Evolutionary conservation across 768 basidiomycete species (phyloP), one percentile per base, ranked within the genome.

Genomic region (Coprinopsis sp.): DNA sequence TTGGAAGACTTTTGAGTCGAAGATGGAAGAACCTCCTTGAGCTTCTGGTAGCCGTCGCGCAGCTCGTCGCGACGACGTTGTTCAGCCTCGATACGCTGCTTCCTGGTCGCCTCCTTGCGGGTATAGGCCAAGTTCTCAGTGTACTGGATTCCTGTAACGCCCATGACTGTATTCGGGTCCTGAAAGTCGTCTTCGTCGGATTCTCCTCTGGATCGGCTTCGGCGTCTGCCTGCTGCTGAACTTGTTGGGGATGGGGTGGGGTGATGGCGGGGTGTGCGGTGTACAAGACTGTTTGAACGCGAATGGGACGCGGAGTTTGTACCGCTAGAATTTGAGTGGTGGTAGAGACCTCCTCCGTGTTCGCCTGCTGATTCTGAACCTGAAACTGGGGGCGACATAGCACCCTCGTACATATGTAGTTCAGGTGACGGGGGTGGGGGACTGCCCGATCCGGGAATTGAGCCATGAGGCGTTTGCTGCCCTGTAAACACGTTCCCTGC

Each of bases 1-100:
- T 94, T 94, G 70, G 87, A 91, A 63, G 85, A 84, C 70, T 92
- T 90, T 73, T 91, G 89, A 65, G 90, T 91, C 11, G 86, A 87
- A 44, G 84, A 76, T 2, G 91, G 91, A 6, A 94, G 72, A 21
- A 87, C 86, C 51, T 91, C 89, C 67, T 90, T 91, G 64, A 94
- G 71, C 59, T 85, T 83, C 28, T 85, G 84, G 66, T 93, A 94
- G 22, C 89, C 91, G 58, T 94, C 91, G 51, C 91, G 77, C 51
- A 93, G 74, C 66, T 93, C 91, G 64, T 92, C 90, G 53, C 91
- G 76, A 48, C 91, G 75, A 36, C 90, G 74, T 70, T 93, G 87
- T 64, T 91, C 88, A n/a, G 88, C 89, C 68, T 91, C 87, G 47
- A 91, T 91, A 44, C 89, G 74, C 65, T 91, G 88, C 59, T 81